Evolutionary conservation across 2,329 filamentous ascomycete genomes (phyloP), one percentile per base, ranked within the genome.

Genomic region (Clonostachys chloroleuca): DNA sequence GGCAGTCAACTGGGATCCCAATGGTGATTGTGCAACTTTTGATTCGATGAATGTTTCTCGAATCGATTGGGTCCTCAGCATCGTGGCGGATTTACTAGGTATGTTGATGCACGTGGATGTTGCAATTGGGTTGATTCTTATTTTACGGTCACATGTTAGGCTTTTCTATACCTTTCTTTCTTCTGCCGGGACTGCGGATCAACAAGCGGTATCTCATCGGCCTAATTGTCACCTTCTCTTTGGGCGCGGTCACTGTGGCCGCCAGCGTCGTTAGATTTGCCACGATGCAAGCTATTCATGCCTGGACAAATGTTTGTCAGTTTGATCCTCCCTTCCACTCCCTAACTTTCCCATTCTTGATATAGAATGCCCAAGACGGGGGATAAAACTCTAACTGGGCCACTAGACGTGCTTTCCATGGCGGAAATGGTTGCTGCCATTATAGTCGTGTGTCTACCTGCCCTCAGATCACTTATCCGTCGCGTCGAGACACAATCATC

Each of bases 1-100:
- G 4, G 42, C 59, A 1, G 49, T 62, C 10, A 62, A 62, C 35
- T 62, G 57, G 59, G 49, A 56, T 3, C 44, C 59, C 5, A 44
- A 62, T 4, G 53, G 56, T 4, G 42, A 40, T 3, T 62, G 59
- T 47, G 58, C 47, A 3, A 59, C 54, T 0, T 62, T 56, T 35
- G 54, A 54, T 14, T 62, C 59, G 1, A 62, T 55, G 45, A 40
- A 43, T 0, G 54, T 62, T 3, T 58, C 59, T 5, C 59, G 54
- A 3, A 59, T 62, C 34, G 59, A 62, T 36, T 62, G 59, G 59
- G 52, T 20, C 1, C 47, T 62, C 56, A 62, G 62, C 40, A 47
- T 62, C 20, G 33, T 49, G 10, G 49, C 53, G 2, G 53, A 55
- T 34, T 12, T 55, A 2, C 12, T 54, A 35, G 54, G 53, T 55